Percentiles rank a stretch among this genome's conserved stretches.
Evolutionary conservation across 2,329 filamentous ascomycete genomes (phyloP).

Genomic region (Diplodia corticola): DNA sequence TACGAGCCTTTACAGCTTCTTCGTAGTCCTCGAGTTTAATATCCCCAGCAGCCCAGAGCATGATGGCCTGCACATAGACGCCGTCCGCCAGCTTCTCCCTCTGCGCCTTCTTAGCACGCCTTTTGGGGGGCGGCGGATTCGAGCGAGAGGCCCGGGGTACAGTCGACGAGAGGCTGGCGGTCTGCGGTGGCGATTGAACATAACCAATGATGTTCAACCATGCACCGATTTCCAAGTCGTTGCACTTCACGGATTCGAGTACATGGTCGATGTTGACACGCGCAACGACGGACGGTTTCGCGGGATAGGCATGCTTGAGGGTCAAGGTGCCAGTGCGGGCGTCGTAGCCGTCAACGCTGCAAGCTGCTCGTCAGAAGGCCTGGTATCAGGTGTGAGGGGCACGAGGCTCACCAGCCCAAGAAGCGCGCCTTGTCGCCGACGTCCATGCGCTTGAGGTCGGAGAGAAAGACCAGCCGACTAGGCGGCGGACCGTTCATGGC

Average conservation of each 20-base stretch:
- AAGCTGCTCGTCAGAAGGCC: slow-evolving; percentile 7
- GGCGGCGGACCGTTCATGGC: slow-evolving; percentile 57
- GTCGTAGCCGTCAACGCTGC: slow-evolving; percentile 61
- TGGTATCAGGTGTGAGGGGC: background rate
- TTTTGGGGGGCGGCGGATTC: background rate
- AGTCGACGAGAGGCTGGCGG: too few relatives aligned
- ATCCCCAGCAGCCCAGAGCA: slow-evolving; percentile 75
- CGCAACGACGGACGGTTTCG: slow-evolving; percentile 47
- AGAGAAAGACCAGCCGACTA: slow-evolving; percentile 50
- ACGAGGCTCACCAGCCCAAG: slow-evolving; percentile 73
- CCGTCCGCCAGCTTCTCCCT: background rate
- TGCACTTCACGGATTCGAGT: slow-evolving; percentile 62
- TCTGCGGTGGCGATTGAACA: slow-evolving; percentile 27
- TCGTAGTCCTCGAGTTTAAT: slow-evolving; percentile 74
- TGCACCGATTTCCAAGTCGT: slow-evolving; percentile 69
- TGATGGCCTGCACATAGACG: slow-evolving; percentile 67
- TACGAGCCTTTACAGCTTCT: slow-evolving; percentile 41
- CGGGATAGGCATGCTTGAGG: slow-evolving; percentile 67
- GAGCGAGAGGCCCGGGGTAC: too few relatives aligned
- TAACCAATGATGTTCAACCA: slow-evolving; percentile 93
- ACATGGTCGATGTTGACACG: slow-evolving; percentile 71
- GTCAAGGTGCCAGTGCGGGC: slow-evolving; percentile 60
- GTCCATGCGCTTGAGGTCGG: slow-evolving; percentile 48
- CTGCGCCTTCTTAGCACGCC: slow-evolving; percentile 27
- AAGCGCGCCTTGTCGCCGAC: slow-evolving; percentile 83